A percentile compares a stretch with the other conserved stretches of the same genome.
Evolutionary conservation across 2,329 filamentous ascomycete species (phyloP).

Genomic region (Stromatinia cepivora): DNA sequence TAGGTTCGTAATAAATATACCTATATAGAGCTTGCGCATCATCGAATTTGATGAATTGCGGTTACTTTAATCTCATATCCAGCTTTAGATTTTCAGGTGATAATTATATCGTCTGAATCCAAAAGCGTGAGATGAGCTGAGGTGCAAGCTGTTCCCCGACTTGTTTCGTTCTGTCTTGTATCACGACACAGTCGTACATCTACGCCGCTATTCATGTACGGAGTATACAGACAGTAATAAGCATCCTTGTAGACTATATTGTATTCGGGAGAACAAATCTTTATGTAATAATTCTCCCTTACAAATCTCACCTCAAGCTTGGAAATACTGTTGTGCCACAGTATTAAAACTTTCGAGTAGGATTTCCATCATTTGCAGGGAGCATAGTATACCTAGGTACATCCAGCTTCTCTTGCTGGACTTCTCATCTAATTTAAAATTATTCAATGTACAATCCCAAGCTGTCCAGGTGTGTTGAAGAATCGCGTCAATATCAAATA

Average conservation of each 20-base stretch:
- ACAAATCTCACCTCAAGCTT: too few species aligned
- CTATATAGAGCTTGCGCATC: not conserved
- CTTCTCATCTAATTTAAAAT: not conserved
- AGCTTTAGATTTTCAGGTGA: not conserved
- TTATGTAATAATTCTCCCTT: too few species aligned
- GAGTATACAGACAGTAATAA: not conserved
- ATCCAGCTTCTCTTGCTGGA: not conserved
- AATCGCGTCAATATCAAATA: not conserved
- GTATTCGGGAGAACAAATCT: too few species aligned
- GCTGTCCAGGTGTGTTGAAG: not conserved
- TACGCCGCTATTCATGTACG: not conserved
- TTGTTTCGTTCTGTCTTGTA: conserved; percentile 2
- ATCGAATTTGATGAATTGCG: conserved; percentile 3
- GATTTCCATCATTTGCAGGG: not conserved
- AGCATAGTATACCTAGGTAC: not conserved
- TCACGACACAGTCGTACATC: not conserved
- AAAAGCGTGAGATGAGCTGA: not conserved
- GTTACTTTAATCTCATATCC: not conserved
- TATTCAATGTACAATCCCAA: not conserved
- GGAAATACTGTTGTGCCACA: not conserved
- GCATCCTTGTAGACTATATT: not conserved
- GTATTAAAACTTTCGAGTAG: not conserved
- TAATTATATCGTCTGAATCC: not conserved
- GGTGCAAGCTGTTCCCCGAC: not conserved
- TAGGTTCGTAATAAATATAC: not conserved